phyloP scores from a whole-genome alignment of 148 eudicot species.

The Silene latifolia region DNA sequence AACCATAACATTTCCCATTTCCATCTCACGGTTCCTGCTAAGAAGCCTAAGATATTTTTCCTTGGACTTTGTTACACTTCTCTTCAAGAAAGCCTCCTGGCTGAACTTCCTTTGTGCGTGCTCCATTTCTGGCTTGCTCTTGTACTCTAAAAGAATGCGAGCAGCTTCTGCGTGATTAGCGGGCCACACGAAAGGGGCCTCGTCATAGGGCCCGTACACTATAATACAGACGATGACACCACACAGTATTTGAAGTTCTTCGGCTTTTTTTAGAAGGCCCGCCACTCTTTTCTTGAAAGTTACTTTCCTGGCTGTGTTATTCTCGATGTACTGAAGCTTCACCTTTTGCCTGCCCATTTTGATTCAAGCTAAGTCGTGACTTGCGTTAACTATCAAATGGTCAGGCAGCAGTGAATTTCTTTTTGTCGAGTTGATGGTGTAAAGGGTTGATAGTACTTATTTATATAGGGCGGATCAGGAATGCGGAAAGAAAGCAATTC shows the following conservation, averaged over 20 bases:
- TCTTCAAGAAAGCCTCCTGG: slow-evolving; percentile 12
- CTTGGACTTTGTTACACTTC: slow-evolving; percentile 6
- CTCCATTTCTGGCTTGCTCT: not conserved
- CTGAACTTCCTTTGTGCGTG: not conserved
- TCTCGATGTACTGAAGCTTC: slow-evolving; percentile 18
- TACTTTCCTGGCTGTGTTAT: slow-evolving; percentile 11
- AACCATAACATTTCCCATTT: not conserved
- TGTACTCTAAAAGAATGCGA: not conserved
- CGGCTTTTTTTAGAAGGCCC: slow-evolving; percentile 12
- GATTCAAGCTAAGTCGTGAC: not conserved
- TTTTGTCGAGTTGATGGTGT: not conserved
- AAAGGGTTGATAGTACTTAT: not conserved
- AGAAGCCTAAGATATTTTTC: not conserved
- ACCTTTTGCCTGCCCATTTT: slow-evolving; percentile 25
- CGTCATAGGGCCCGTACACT: slow-evolving; percentile 1
- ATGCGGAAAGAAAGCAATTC: not conserved
- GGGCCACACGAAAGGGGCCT: not conserved
- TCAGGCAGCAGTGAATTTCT: not conserved
- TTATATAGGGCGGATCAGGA: not conserved
- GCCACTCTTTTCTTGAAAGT: slow-evolving; percentile 16
- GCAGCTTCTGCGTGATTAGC: not conserved
- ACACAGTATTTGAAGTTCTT: not conserved
- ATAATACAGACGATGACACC: not conserved
- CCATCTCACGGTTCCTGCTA: slow-evolving; percentile 14
- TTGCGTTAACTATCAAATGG: not conserved